Evolutionary conservation across 164 flowering plant species (phyloP), one percentile per base, ranked within the genome.

Genomic region (Macadamia integrifolia): DNA sequence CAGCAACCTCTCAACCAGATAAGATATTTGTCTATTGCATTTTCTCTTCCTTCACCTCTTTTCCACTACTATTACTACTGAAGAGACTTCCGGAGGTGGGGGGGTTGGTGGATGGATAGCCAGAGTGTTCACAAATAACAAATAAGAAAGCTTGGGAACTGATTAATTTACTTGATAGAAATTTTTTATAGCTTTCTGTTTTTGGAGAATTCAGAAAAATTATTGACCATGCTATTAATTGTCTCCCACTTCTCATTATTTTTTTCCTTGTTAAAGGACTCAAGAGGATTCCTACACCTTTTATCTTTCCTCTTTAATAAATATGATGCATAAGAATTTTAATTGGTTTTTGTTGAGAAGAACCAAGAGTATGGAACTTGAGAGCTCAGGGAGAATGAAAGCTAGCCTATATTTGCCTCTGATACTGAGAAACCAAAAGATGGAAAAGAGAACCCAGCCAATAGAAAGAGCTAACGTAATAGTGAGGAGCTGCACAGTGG

Each of bases 331-430:
- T 23, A 23, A 23, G 23, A 23, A 23, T 23, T 23, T 23, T 23
- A 23, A 23, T 23, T 23, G 23, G 23, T 23, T 23, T 23, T 23
- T 23, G 23, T 23, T 23, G 23, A 23, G 23, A 23, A 23, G 23
- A 23, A 23, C 23, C 60, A 84, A 90, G 79, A 29, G 65, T 80
- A 75, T 13, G 89, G 72, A 66, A 78, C 69, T 61, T 81, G 96
- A 85, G 62, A 77, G 74, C 78, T 69, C 87, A 3, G 85, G 85
- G 14, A 82, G 97, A 74, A 86, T 82, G 78, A 93, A 86, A 78
- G 87, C 93, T 18, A 92, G 98, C 81, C 86, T 85, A 71, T 90
- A 91, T 72, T 92, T 92, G 80, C 82, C 62, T 57, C 72, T 43
- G 79, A 81, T 28, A 78, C 81, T 60, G 77, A 80, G 66, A 84